Percentiles rank a stretch among this genome's conserved stretches.
phyloP scores from a whole-genome alignment of 257 asterid genomes.

The Gentiana macrophylla region DNA sequence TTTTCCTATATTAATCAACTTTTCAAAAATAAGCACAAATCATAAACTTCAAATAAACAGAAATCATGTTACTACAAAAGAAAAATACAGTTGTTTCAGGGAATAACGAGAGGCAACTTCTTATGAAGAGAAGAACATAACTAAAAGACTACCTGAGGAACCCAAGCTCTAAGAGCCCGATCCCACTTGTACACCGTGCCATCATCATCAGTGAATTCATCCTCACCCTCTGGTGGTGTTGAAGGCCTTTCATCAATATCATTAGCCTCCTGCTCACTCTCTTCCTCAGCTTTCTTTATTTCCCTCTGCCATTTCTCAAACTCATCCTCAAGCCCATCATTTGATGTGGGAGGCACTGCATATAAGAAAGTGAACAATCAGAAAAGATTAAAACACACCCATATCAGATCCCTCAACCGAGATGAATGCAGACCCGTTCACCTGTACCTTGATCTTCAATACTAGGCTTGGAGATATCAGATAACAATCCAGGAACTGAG shows the following conservation, averaged over 20 bases:
- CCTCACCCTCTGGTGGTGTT: slow-evolving; percentile 93
- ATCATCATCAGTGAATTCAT: slow-evolving; percentile 93
- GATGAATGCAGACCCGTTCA: slow-evolving; percentile 10
- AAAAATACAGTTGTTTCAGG: too few relatives aligned
- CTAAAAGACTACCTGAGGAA: slow-evolving; percentile 68
- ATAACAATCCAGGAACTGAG: slow-evolving; percentile 39
- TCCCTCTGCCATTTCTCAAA: slow-evolving; percentile 83
- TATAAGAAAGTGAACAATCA: not conserved
- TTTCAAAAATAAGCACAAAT: slow-evolving; percentile 2
- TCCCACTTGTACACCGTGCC: slow-evolving; percentile 94
- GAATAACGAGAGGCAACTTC: slow-evolving; percentile 4
- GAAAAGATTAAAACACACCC: slow-evolving; percentile 5
- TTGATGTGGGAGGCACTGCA: slow-evolving; percentile 36
- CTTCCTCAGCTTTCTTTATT: slow-evolving; percentile 68
- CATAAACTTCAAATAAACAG: not conserved
- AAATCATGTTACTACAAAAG: not conserved
- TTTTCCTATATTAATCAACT: slow-evolving; percentile 30
- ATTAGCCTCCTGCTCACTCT: slow-evolving; percentile 28
- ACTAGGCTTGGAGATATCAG: slow-evolving; percentile 26
- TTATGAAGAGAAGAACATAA: not conserved
- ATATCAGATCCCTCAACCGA: slow-evolving; percentile 2
- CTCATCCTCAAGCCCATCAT: slow-evolving; percentile 86
- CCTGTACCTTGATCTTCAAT: slow-evolving; percentile 31
- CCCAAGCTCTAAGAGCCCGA: slow-evolving; percentile 68
- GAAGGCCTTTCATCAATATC: slow-evolving; percentile 69